These are phyloP conservation scores for Lentinula aciculospora DNA, from an alignment of 768 basidiomycete genomes.

Conservation along the genomic window DNA sequence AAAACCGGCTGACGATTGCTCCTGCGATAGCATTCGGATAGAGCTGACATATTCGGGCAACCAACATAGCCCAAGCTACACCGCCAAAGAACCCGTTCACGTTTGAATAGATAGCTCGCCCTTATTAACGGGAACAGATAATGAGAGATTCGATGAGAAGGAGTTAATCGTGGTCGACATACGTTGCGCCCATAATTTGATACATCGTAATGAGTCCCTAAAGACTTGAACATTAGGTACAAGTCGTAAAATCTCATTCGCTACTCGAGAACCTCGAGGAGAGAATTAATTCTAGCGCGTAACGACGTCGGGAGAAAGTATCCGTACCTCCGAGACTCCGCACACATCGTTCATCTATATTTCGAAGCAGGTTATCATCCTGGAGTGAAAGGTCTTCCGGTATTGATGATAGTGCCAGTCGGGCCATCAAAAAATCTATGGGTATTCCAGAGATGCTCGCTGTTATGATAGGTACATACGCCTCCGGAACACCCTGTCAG, in stretches of 20 bases:
- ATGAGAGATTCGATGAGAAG: not conserved
- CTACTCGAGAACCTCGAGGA: conserved; percentile 80
- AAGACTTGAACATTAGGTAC: conserved; percentile 95
- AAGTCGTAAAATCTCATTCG: conserved; percentile 90
- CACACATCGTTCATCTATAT: conserved; percentile 91
- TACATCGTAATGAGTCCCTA: conserved; percentile 90
- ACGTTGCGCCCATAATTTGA: conserved; percentile 98
- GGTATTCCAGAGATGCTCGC: conserved; percentile 88
- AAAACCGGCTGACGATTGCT: conserved; percentile 95
- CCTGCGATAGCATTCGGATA: conserved; percentile 95
- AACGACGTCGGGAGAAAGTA: not conserved
- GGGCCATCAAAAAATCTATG: conserved; percentile 91
- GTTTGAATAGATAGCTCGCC: conserved; percentile 95
- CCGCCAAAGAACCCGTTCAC: conserved; percentile 97
- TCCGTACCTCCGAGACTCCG: conserved; percentile 84
- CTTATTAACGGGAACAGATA: conserved; percentile 38
- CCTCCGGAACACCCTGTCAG: conserved; percentile 87
- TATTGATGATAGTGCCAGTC: conserved; percentile 79
- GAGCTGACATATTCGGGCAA: conserved; percentile 98
- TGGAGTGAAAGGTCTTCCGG: conserved; percentile 86
- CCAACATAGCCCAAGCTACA: conserved; percentile 97
- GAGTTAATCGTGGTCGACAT: conserved; percentile 22
- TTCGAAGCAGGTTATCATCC: conserved; percentile 88
- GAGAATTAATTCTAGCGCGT: not conserved
- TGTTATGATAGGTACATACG: conserved; percentile 94